Base-by-base conservation (phyloP, 768 basidiomycete genomes). In the Phlebiopsis flavidoalba region DNA sequence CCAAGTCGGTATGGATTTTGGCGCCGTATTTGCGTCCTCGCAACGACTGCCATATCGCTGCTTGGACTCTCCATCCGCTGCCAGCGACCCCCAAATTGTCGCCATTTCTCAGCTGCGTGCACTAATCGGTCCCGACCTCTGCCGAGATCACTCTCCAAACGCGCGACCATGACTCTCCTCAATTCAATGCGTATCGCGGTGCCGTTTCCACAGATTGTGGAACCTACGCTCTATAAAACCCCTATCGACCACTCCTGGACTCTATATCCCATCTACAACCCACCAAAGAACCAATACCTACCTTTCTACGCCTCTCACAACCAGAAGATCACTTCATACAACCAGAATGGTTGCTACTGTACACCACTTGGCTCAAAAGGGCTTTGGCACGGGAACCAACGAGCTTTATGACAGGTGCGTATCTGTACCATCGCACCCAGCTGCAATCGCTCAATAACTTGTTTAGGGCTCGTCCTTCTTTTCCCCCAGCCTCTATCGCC, bases 361-460 rank as follows among this genome's bases (percentile, higher is more conserved):
- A 0, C 91, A 95, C 62, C 60, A 71, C 3, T 63, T 91, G 35
- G 93, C 93, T n/a, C 74, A 83, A 65, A 68, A 69, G 33, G 94
- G 94, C 2, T 96, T 93, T 66, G 88, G 83, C 0, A 68, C 75
- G 17, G 94, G 91, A 1, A 95, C 91, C 0, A 95, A 93, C 69
- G 90, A 91, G 51, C 74, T 91, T 3, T 93, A 93, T 67, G 87
- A 93, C 66, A 77, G 82, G 89, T 87, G 56, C 36, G 69, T 60
- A 4, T 35, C 63, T 75, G 3, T 10, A 53, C 19, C 33, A n/a
- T 35, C 8, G 8, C n/a, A 15, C 4, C 26, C 51, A 26, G 49
- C 46, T n/a, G 47, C 17, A 53, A 26, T 48, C 26, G 53, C 19
- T 46, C 40, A 33, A 50, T 33, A 12, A 11, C 4, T 51, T 12